These are phyloP conservation scores for Suillus bovinus DNA, from an alignment of 768 basidiomycete genomes.

Conservation along the genomic window DNA sequence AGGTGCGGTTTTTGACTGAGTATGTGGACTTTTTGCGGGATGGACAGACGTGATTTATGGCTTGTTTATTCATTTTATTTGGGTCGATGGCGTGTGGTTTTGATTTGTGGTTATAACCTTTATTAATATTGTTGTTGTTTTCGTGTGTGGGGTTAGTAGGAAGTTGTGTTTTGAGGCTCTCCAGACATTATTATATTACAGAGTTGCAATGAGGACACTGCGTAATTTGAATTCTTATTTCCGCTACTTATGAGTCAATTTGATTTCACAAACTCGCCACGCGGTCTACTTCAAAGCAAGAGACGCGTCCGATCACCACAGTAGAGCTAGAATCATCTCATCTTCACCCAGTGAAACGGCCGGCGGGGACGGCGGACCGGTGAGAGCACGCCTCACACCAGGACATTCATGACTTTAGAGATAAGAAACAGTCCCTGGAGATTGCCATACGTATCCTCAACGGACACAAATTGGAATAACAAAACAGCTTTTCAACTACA, in stretches of 20 bases:
- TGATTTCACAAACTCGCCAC: no score
- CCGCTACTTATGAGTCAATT: not conserved
- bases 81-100: not conserved
- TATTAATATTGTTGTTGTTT: not conserved
- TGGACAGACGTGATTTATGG: not conserved
- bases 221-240: not conserved
- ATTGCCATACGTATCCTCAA: no score
- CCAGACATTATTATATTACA: not conserved
- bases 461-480: no score
- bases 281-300: no score
- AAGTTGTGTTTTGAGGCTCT: not conserved
- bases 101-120: not conserved
- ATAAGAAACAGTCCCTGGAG: no score
- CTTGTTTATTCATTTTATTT: not conserved
- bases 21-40: conserved; percentile 63
- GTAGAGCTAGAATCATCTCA: no score
- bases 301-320: no score
- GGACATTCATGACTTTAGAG: no score
- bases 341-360: no score
- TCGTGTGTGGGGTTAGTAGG: not conserved
- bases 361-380: no score
- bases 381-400: no score
- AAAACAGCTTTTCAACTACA: no score
- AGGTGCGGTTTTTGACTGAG: conserved; percentile 81
- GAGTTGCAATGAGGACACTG: not conserved